These are phyloP conservation scores for Carex myosuroides DNA, from an alignment of 176 grass and related monocot species.

Conservation along the genomic window DNA sequence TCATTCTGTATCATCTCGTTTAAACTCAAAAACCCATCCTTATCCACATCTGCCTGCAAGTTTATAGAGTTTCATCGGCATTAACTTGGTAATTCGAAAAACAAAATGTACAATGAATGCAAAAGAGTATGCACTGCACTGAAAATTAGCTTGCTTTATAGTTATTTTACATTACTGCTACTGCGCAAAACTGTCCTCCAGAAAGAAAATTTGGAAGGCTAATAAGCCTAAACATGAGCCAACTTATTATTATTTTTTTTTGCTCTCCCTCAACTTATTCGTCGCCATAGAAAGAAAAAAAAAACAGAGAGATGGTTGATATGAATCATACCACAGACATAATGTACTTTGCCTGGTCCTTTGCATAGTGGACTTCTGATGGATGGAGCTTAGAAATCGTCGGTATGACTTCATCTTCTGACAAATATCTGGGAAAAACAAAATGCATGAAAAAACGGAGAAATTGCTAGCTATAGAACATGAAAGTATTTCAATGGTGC, in stretches of 20 bases:
- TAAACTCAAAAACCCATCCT: constrained; percentile 57
- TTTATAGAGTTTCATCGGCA: neutral
- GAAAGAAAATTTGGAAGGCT: neutral
- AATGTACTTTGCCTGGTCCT: constrained; percentile 63
- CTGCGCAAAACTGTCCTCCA: neutral
- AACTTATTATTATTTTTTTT: neutral
- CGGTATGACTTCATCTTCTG: constrained; percentile 60
- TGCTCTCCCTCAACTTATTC: neutral
- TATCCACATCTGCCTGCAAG: constrained; percentile 61
- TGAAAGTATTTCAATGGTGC: neutral
- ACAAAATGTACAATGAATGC: too few species aligned
- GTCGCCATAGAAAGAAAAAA: neutral
- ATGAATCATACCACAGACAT: constrained; percentile 67
- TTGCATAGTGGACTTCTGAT: constrained; percentile 66
- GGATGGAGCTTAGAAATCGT: constrained; percentile 73
- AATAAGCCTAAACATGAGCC: constrained; percentile 6
- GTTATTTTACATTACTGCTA: neutral
- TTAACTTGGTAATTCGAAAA: neutral
- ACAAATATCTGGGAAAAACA: constrained; percentile 31
- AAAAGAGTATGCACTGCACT: neutral
- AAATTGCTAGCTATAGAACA: neutral
- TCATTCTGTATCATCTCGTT: constrained; percentile 68
- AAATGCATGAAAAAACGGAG: neutral
- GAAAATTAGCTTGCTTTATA: neutral
- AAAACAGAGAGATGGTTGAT: neutral